Base-by-base conservation (phyloP, 176 grass and related monocot genomes). In the Guadua angustifolia region DNA sequence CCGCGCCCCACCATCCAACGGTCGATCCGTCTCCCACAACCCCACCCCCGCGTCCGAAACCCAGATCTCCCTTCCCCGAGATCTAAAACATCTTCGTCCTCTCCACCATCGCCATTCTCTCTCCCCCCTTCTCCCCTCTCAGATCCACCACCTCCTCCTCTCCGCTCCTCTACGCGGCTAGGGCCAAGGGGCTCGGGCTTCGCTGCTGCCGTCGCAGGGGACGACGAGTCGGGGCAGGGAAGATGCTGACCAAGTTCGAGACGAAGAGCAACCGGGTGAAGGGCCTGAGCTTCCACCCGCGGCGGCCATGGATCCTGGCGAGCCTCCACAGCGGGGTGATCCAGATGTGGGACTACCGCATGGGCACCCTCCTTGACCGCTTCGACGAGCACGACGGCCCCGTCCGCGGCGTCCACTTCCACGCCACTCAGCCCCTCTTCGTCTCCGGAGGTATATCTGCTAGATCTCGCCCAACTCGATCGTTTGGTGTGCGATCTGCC, bases 241-340 rank as follows among this genome's bases (percentile, higher is more conserved):
- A 80, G 90, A 98, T 98, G 95, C 95, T 98, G 87, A 98, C 93
- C 85, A 98, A 95, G 82, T 95, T 98, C 91, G 95, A 98, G 93
- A 98, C 95, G 56, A 98, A 98, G 93, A 98, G 95, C 85, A 98
- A 94, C 86, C 91, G 95, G 83, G 95, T 98, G 42, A 98, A 98
- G 93, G 95, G 95, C 50, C 77, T 98, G 71, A 94, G 89, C 93
- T 95, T 98, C 74, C 95, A 98, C 93, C 90, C 87, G 85, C 88
- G 90, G 73, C 85, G 95, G 73, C 95, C 95, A 80, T 98, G 95
- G 95, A 95, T 98, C 89, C 93, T 98, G 21, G 81, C 95, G 66
- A 98, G 95, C 64, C 91, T 98, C 83, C 95, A 98, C 91, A 98
- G 95, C 76, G 95, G 95, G 46, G 95, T 98, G 61, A 94, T 98